Evolutionary conservation across 2,329 filamentous ascomycete genomes (phyloP), one percentile per base, ranked within the genome.

Genomic region (Aureobasidium sp.): DNA sequence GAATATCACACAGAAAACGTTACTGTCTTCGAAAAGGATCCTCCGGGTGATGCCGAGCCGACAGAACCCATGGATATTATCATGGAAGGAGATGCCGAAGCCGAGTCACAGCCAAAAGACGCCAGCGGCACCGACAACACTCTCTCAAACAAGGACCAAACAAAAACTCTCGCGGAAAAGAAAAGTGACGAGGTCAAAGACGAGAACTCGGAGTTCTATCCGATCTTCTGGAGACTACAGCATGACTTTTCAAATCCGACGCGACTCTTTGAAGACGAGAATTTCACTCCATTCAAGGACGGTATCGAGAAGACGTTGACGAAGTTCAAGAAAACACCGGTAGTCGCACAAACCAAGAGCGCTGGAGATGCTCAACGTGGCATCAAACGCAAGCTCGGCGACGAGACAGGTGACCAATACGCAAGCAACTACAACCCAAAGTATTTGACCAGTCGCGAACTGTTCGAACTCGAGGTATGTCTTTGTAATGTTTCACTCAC

Each of bases 1-100:
- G 93, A 97, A 75, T 99, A 94, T 67, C 94, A 99, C 69, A 84
- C 89, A 27, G 94, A 97, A 69, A 99, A 99, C 77, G 84, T 92
- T 60, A 99, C 95, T 1, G 85, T 83, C 0, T 99, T 85, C 69
- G 90, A 96, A 68, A 80, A 60, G 40, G 58, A 60, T 4, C 37
- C 37, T 15, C 46, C 60, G 7, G 31, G 29, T 5, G 38, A 50
- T 8, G 31, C 25, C 6, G 50, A 60, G 2, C 35, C 37, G 38
- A 27, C 60, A 7, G 63, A 57, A 27, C 50, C 58, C 23, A 57
- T 57, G 33, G 63, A 64, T 46, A 47, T 51, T n/a, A 31, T 51
- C 10, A 60, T 61, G 29, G 57, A 71, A 29, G n/a, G 25, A 38
- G 73, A 71, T 11, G 66, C 73, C 25, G 69, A 72, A 45, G 59